Evolutionary conservation across 306 rosid species (phyloP).

Genomic region (Prosopis cineraria): DNA sequence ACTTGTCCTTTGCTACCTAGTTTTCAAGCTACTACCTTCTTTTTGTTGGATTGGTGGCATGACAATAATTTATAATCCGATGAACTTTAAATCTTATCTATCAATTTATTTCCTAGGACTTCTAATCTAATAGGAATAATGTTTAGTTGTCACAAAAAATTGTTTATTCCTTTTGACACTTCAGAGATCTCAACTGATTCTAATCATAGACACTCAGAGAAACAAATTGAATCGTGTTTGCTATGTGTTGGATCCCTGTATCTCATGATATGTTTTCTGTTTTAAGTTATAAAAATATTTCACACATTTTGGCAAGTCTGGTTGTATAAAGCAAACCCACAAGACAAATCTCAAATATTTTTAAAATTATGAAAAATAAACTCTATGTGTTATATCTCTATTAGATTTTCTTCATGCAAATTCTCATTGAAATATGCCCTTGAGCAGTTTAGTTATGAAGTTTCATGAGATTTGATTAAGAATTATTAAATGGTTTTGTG

Average conservation of each 20-base stretch:
- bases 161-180: background rate
- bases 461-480: background rate
- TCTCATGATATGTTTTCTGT: background rate
- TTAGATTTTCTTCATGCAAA: background rate
- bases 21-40: background rate
- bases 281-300: background rate
- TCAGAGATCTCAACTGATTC: background rate
- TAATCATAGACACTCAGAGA: background rate
- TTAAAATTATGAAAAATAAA: background rate
- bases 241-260: background rate
- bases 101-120: background rate
- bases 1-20: background rate
- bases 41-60: background rate
- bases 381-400: background rate
- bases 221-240: background rate
- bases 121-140: background rate
- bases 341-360: constrained; percentile 18
- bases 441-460: background rate
- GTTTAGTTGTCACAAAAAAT: background rate
- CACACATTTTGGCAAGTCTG: background rate
- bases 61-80: too few relatives aligned
- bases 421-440: background rate
- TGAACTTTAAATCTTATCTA: background rate
- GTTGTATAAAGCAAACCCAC: background rate
- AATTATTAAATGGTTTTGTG: background rate